Percentiles rank a stretch among this genome's conserved stretches.
phyloP scores from a whole-genome alignment of 2,329 filamentous ascomycete genomes.

The Penicillium sp. region DNA sequence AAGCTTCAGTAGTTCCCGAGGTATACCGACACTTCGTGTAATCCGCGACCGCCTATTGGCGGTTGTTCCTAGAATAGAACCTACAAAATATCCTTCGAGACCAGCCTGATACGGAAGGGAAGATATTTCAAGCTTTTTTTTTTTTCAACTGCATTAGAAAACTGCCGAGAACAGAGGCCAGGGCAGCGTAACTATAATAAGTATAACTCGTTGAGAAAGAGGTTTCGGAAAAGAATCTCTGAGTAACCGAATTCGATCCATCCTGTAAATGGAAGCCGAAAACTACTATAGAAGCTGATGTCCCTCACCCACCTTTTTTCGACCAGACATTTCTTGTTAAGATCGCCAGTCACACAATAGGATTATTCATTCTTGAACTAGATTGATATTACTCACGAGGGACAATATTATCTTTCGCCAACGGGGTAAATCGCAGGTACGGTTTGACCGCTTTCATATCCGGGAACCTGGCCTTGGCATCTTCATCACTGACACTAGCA shows the following conservation, averaged over 20 bases:
- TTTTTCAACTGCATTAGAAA: too few relatives aligned
- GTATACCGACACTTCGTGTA: not conserved
- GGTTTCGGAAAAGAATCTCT: too few relatives aligned
- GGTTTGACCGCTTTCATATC: not conserved
- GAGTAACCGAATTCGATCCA: too few relatives aligned
- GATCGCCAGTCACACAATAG: not conserved
- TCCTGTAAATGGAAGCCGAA: too few relatives aligned
- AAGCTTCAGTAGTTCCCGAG: too few relatives aligned
- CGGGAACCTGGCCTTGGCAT: not conserved
- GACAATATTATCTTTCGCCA: not conserved
- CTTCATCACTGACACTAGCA: not conserved
- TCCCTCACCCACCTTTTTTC: not conserved
- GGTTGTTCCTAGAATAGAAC: not conserved
- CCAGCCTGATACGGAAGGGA: too few relatives aligned
- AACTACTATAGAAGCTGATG: not conserved
- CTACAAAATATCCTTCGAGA: not conserved
- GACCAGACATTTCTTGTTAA: not conserved
- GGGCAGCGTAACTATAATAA: too few relatives aligned
- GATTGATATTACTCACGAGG: not conserved
- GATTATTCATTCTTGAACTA: not conserved
- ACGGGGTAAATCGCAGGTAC: not conserved
- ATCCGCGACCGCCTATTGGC: slow-evolving; percentile 3
- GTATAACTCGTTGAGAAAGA: too few relatives aligned
- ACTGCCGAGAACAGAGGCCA: too few relatives aligned
- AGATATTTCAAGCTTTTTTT: too few relatives aligned